Base-by-base conservation (phyloP, 495 filamentous ascomycete species). In the Clavariopsis aquatica region DNA sequence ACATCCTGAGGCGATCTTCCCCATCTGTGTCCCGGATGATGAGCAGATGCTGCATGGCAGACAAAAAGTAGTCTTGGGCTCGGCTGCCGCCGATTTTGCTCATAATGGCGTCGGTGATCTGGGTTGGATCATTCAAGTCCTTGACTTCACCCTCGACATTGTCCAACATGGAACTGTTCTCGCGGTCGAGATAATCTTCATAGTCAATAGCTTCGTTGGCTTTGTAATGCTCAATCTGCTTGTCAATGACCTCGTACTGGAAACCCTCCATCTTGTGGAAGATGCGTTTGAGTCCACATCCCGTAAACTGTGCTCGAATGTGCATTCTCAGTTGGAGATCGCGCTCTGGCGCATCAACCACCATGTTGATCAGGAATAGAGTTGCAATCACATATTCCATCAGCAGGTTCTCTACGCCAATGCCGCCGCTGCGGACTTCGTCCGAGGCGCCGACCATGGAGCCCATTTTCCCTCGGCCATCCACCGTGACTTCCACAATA, bases 371-470 rank as follows among this genome's bases (percentile, higher is more conserved):
- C 68, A 98, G 80, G 69, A 98, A 90, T 76, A 98, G 84, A 8
- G 93, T 93, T 15, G 95, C 91, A 52, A 98, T 91, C 12, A 92
- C 95, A 71, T 98, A 98, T 82, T 98, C 94, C 94, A 98, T 98
- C 15, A 98, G 83, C 52, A 96, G 83, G 72, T 96, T 98, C 82
- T 98, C 94, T 91, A 98, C 95, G 75, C 95, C 94, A 74, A 97
- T 96, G 56, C 94, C 94, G 57, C 95, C 94, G 76, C 90, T 96
- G 72, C 94, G 90, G 64, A 96, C 89, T 78, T 98, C 94, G 72
- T 98, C 95, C 69, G 92, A 96, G 7, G 94, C 94, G 52, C 94
- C 94, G 26, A 98, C 94, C 64, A 98, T 82, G 78, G 91, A 96
- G 59, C 94, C 94, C 90, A 98, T 96, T 82, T 98, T 98, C 43